Base-by-base conservation (phyloP, 1,139 yeast species). In the Spathaspora sp. region DNA sequence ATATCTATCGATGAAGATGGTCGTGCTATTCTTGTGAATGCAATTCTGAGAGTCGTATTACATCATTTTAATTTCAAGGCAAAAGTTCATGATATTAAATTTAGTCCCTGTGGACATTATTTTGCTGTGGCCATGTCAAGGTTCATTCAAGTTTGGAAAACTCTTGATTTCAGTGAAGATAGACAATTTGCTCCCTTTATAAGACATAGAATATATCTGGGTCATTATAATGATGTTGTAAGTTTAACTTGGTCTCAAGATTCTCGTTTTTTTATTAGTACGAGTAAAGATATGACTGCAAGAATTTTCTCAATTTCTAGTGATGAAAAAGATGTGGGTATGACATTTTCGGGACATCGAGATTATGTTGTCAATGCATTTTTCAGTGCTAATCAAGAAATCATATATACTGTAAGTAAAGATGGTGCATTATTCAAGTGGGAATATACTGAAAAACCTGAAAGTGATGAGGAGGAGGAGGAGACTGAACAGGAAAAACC, bases 101-200 rank as follows among this genome's bases (percentile, higher is more conserved):
- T 93, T 65, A 84, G 97, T 47, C 96, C 97, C 1, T 90, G 89
- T 67, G 98, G 99, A 1, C 76, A 74, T 42, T 81, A 82, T 59
- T 90, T 95, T 68, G 97, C 97, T 10, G 79, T 90, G 38, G 96
- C 96, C 1, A 74, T 84, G 36, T 91, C 89, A 5, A 72, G 96
- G 56, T 86, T 87, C 50, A 70, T 93, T 23, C 98, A 95, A 63
- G 87, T 93, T 10, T 93, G 99, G 99, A 84, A 82, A 58, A 89
- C 98, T 1, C 98, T 98, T 0, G 84, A 81, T 44, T 74, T 76
- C 33, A 70, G 81, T 2, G 88, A 84, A 56, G 85, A 80, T 52
- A 75, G 96, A 53, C 97, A 90, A 63, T 93, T 95, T 76, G 95
- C 97, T 1, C 99, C 99, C 13, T 95, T 93, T 67, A 87, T 93